phyloP scores from a whole-genome alignment of 352 stramenopile species.

The Globisporangium rhizosaccharum region DNA sequence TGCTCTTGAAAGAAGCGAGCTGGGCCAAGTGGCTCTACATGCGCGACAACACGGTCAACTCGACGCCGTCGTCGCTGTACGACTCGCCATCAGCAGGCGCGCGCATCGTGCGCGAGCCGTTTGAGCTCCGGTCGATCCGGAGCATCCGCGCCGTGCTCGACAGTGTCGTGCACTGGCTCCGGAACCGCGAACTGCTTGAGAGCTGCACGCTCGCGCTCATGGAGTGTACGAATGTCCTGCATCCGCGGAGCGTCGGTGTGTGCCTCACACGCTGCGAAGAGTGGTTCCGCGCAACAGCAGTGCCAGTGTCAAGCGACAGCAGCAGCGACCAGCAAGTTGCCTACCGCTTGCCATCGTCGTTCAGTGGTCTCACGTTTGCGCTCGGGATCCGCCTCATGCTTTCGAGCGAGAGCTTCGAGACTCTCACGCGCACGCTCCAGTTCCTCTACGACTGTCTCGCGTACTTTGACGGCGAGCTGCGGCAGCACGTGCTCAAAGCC shows the following conservation, averaged over 20 bases:
- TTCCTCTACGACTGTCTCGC: conserved; percentile 77
- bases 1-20: conserved; percentile 62
- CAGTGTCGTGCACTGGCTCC: conserved; percentile 43
- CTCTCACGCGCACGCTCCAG: conserved; percentile 49
- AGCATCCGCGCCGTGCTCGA: conserved; percentile 52
- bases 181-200: conserved; percentile 58
- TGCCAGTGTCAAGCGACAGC: conserved; percentile 9
- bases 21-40: conserved; percentile 63
- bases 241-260: conserved; percentile 52
- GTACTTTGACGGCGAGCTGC: conserved; percentile 64
- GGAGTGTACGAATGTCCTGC: conserved; percentile 68
- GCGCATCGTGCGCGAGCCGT: conserved; percentile 28
- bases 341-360: conserved; percentile 39
- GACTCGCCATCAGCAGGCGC: conserved; percentile 12
- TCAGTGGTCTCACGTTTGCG: conserved; percentile 45
- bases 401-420: conserved; percentile 66
- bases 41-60: conserved; percentile 29
- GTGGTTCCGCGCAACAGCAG: conserved; percentile 49
- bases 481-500: conserved; percentile 58
- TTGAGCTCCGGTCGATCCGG: conserved; percentile 45
- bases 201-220: conserved; percentile 62
- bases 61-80: conserved; percentile 26
- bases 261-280: conserved; percentile 61
- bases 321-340: conserved; percentile 20
- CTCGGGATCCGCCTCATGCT: conserved; percentile 66